Base-by-base conservation (phyloP, 2,329 filamentous ascomycete genomes). In the Calonectria hongkongensis region DNA sequence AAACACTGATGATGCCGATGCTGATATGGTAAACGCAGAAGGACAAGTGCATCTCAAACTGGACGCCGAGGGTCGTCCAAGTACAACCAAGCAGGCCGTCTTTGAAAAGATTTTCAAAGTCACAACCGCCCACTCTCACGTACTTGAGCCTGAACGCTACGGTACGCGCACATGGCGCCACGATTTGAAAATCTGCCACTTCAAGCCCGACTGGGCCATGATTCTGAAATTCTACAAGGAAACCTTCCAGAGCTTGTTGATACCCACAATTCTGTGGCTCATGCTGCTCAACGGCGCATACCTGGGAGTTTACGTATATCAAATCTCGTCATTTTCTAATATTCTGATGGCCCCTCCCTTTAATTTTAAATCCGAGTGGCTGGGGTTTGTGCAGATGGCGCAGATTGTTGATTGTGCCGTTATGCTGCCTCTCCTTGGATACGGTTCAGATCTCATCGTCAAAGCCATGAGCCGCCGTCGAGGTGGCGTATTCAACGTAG, bases 261-360 rank as follows among this genome's bases (percentile, higher is more conserved):
- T 79, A 13, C 78, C 76, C 1, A 72, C 73, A 25, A 74, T 80
- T 10, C 27, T 78, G 5, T 80, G 77, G 78, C 60, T 79, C 47
- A 43, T 79, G 2, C 50, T 77, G 25, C 48, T 79, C 41, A 81
- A 81, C 62, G 79, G 79, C 4, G 76, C 75, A 1, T 76, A 74
- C 62, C 36, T 81, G 13, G 78, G 78, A 1, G 69, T 79, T 60
- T 78, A 81, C n/a, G 68, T 81, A 16, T 79, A 73, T 58, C 76
- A 78, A 28, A 66, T 71, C 3, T 74, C 76, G 4, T 79, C 79
- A 0, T 80, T 79, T 43, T 74, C 71, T 2, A 66, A 48, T 4
- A 76, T 80, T 33, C 54, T 80, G 6, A 71, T 72, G 63, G 36
- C 70, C 4, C 74, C 78, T 0, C 78, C 79, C 0, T 80, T 73